Conservation (phyloP, 2,329 filamentous ascomycete genomes). For the Hypoxylon sp. region DNA sequence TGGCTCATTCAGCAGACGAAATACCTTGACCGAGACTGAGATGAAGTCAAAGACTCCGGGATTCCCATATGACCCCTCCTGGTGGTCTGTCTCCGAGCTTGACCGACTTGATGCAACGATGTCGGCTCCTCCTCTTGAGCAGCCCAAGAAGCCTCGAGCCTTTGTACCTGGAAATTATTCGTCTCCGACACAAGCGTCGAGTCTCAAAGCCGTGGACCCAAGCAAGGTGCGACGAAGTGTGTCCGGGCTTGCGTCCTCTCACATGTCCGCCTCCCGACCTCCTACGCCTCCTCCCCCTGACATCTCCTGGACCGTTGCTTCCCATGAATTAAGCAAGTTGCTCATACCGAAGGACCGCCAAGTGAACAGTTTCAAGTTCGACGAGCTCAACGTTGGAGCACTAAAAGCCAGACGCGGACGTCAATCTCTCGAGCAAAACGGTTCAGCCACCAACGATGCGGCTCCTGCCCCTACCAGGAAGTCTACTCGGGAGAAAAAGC, state of each 20-base stretch:
- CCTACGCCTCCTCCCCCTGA: conserved; percentile 82
- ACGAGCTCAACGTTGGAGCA: conserved; percentile 82
- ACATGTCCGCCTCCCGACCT: conserved; percentile 57
- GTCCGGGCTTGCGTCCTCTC: conserved; percentile 66
- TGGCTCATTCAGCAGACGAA: conserved; percentile 58
- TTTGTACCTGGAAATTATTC: conserved; percentile 80
- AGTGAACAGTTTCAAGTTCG: conserved; percentile 80
- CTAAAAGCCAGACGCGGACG: conserved; percentile 75
- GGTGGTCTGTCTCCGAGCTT: conserved; percentile 79
- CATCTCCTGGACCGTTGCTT: conserved; percentile 87
- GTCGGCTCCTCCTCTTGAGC: conserved; percentile 61
- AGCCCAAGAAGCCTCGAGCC: conserved; percentile 68
- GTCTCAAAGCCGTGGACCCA: conserved; percentile 81
- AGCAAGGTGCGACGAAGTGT: conserved; percentile 75
- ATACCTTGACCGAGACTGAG: conserved; percentile 52
- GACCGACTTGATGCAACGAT: conserved; percentile 77
- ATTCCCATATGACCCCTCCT: conserved; percentile 74
- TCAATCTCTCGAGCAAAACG: conserved; percentile 64
- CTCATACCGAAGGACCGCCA: conserved; percentile 83
- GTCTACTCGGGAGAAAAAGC: conserved; percentile 81
- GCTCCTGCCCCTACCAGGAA: conserved; percentile 68
- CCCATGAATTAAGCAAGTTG: conserved; percentile 84
- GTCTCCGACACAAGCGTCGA: conserved; percentile 89
- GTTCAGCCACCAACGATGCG: conserved; percentile 50
- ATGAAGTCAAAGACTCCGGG: conserved; percentile 53